Evolutionary conservation across 2,329 filamentous ascomycete genomes (phyloP).

Genomic region (Ascochyta fabae): DNA sequence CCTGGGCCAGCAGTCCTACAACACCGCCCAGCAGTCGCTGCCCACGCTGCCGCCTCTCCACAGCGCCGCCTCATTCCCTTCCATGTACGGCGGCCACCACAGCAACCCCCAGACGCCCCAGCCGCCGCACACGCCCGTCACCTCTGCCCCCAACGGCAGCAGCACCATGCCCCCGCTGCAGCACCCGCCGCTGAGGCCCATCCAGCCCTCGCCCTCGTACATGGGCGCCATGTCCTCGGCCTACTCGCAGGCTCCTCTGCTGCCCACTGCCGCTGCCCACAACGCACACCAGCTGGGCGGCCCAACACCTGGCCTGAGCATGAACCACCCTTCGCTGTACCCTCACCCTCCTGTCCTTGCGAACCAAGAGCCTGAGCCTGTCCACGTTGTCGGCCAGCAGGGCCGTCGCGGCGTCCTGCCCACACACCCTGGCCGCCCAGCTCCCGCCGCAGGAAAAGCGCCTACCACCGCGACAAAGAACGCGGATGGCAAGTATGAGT

Average conservation of each 20-base stretch:
- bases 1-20: slow-evolving; percentile 41
- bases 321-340: slow-evolving; percentile 48
- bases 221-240: slow-evolving; percentile 41
- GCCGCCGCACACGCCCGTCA: slow-evolving; percentile 46
- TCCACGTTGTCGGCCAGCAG: slow-evolving; percentile 94
- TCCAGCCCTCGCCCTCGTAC: slow-evolving; percentile 47
- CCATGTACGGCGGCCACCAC: slow-evolving; percentile 44
- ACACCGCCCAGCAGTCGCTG: slow-evolving; percentile 37
- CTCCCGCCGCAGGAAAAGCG: slow-evolving; percentile 79
- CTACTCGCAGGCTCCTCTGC: slow-evolving; percentile 45
- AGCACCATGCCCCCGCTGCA: slow-evolving; percentile 45
- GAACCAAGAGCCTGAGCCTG: slow-evolving; percentile 65
- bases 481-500: slow-evolving; percentile 96
- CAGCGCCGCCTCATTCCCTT: slow-evolving; percentile 37
- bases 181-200: slow-evolving; percentile 47
- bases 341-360: slow-evolving; percentile 46
- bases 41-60: slow-evolving; percentile 48
- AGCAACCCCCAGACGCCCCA: slow-evolving; percentile 50
- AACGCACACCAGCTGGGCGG: slow-evolving; percentile 45
- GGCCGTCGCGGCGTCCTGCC: slow-evolving; percentile 90
- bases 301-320: slow-evolving; percentile 46
- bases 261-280: slow-evolving; percentile 43
- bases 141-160: slow-evolving; percentile 39
- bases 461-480: slow-evolving; percentile 91
- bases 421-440: slow-evolving; percentile 84